A percentile compares a stretch with the other conserved stretches of the same genome.
Evolutionary conservation across 202 grass and related monocot genomes (phyloP).

Genomic region (Elaeis oleifera): DNA sequence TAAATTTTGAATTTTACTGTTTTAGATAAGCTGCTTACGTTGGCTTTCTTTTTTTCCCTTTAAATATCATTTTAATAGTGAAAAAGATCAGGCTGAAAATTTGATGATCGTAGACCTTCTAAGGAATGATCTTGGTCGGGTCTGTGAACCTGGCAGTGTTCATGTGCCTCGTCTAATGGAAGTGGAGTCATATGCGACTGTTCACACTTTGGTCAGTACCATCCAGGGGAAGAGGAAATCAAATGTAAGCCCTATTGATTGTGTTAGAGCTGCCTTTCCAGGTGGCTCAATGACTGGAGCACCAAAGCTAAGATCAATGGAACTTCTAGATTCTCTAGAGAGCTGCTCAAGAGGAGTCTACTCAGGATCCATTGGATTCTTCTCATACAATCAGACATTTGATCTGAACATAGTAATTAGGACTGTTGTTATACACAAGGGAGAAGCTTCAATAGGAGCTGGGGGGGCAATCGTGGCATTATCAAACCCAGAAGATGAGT

Average conservation of each 20-base stretch:
- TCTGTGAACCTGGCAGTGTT: slow-evolving; percentile 70
- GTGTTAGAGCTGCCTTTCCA: slow-evolving; percentile 85
- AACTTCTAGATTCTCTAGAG: slow-evolving; percentile 81
- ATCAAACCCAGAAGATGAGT: slow-evolving; percentile 65
- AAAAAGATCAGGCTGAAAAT: slow-evolving; percentile 96
- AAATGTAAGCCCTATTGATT: slow-evolving; percentile 46
- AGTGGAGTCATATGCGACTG: slow-evolving; percentile 71
- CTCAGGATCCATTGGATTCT: slow-evolving; percentile 85
- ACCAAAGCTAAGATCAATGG: slow-evolving; percentile 91
- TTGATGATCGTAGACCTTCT: slow-evolving; percentile 97
- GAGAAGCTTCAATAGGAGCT: slow-evolving; percentile 58
- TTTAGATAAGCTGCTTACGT: not conserved
- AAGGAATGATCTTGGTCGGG: slow-evolving; percentile 77
- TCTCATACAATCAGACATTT: slow-evolving; percentile 76
- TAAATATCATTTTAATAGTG: slow-evolving; percentile 40
- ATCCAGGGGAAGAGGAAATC: slow-evolving; percentile 54
- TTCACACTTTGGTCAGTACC: slow-evolving; percentile 92
- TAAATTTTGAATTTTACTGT: not conserved
- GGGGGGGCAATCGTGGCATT: slow-evolving; percentile 72
- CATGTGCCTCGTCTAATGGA: slow-evolving; percentile 75
- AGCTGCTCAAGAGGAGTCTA: slow-evolving; percentile 76
- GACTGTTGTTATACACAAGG: slow-evolving; percentile 50
- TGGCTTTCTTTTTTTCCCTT: slow-evolving; percentile 8
- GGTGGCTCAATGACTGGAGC: slow-evolving; percentile 96
- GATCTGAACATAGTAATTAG: slow-evolving; percentile 87